Percentiles rank a stretch among this genome's conserved stretches.
These are phyloP conservation scores for Trypanosoma platydactyli DNA, from an alignment of 208 protist species.

Conservation along the genomic window DNA sequence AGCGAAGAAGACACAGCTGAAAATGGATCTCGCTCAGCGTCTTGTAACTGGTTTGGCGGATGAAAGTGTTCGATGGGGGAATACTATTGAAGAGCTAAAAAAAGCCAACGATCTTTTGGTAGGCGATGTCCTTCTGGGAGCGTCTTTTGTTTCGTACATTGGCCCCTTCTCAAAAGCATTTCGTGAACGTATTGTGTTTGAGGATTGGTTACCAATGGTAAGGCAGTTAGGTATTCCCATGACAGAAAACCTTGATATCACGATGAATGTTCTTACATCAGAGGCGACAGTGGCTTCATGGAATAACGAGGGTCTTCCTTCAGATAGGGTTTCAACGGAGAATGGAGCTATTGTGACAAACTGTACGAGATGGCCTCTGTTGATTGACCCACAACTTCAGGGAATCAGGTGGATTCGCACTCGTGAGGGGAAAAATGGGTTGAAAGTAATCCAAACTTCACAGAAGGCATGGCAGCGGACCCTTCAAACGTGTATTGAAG, in stretches of 20 bases:
- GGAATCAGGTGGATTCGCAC: conserved; percentile 97
- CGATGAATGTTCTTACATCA: conserved; percentile 91
- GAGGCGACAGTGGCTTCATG: conserved; percentile 94
- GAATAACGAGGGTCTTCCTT: conserved; percentile 98
- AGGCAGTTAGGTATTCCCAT: conserved; percentile 92
- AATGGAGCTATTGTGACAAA: conserved; percentile 97
- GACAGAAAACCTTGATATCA: conserved; percentile 92
- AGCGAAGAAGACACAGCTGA: conserved; percentile 93
- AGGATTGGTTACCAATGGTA: conserved; percentile 93
- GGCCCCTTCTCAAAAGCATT: conserved; percentile 97
- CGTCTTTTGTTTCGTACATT: conserved; percentile 98
- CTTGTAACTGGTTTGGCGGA: conserved; percentile 95
- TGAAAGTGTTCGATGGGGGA: conserved; percentile 97
- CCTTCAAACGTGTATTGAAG: conserved; percentile 93
- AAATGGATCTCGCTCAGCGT: conserved; percentile 93
- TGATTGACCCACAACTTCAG: conserved; percentile 99
- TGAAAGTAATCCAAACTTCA: conserved; percentile 92
- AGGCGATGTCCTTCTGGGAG: conserved; percentile 96
- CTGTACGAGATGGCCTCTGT: conserved; percentile 97
- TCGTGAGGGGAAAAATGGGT: conserved; percentile 93
- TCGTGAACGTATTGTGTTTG: conserved; percentile 91
- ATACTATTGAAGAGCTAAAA: conserved; percentile 93
- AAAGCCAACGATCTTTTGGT: conserved; percentile 89
- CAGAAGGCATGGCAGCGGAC: conserved; percentile 91
- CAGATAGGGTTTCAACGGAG: conserved; percentile 96